Conservation (phyloP, 257 asterid genomes). For the Petunia axillaris region DNA sequence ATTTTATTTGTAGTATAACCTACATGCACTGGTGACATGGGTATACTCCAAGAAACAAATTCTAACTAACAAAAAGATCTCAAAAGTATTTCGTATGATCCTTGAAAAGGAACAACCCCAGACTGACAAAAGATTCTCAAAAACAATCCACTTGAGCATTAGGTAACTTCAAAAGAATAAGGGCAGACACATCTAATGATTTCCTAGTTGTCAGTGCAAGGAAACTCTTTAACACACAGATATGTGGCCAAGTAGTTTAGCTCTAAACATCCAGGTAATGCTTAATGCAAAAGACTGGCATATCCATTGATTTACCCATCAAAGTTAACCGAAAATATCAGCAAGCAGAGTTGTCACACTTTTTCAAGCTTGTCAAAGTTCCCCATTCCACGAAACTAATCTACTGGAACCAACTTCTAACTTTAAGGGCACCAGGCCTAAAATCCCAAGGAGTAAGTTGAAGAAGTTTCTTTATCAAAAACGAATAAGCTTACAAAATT, state of each 20-base stretch:
- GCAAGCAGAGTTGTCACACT: neutral
- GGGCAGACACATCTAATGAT: neutral
- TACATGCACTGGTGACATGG: neutral
- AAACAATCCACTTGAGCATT: neutral
- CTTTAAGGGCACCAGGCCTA: neutral
- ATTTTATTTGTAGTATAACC: neutral
- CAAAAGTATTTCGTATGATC: neutral
- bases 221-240: neutral
- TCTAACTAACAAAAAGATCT: neutral
- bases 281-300: neutral
- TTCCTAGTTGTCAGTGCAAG: neutral
- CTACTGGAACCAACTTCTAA: neutral
- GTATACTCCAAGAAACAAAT: conserved; percentile 9
- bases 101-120: neutral
- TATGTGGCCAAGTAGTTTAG: neutral
- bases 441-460: neutral
- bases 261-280: neutral
- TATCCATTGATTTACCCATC: neutral
- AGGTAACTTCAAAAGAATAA: neutral
- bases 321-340: neutral
- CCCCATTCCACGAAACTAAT: neutral
- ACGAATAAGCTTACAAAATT: neutral
- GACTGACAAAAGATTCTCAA: neutral
- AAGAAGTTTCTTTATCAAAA: neutral
- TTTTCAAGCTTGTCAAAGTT: neutral